Evolutionary conservation across 345 rosid genomes (phyloP), one percentile per base, ranked within the genome.

Genomic region (Iberis pinnata): DNA sequence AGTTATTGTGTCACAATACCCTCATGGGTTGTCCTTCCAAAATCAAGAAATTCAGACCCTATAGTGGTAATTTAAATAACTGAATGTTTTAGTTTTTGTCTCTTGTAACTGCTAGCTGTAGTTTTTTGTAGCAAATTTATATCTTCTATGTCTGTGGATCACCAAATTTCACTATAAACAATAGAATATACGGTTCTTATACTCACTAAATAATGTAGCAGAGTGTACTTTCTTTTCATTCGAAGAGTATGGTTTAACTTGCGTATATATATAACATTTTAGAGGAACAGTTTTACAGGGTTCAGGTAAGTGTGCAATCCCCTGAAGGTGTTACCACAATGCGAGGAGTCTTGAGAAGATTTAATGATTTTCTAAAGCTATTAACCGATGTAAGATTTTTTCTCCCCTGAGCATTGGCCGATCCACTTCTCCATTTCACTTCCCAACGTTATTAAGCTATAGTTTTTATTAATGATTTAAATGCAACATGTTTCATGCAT

Each of bases 271-370:
- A 13, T 55, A 52, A 59, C 65, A 39, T n/a, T 45, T 20, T 67
- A 20, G 65, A 37, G 49, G 31, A 67, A 67, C 98, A 92, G 98
- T 92, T 88, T 83, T 92, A 92, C 84, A 88, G 98, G 95, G 86
- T 88, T 65, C 95, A 92, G 79, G 69, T 88, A 56, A 86, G 97
- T 56, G 2, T 92, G 36, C 97, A 92, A 68, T 85, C 98, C 16
- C 95, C 90, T 18, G 94, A 83, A 65, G 98, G 97, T 52, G 58
- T 77, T 55, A 88, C 95, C 24, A 70, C 77, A 17, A 73, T 70
- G 26, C 80, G 75, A 49, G 88, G 71, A 48, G 83, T 85, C 14
- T 69, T 85, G 74, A 79, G 97, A 81, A 81, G 98, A 76, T 92
- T 92, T 75, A 92, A 85, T 77, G 88, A 92, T 63, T 88, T 92